Conservation (phyloP, 768 basidiomycete species). For the Suillus hirtellus region DNA sequence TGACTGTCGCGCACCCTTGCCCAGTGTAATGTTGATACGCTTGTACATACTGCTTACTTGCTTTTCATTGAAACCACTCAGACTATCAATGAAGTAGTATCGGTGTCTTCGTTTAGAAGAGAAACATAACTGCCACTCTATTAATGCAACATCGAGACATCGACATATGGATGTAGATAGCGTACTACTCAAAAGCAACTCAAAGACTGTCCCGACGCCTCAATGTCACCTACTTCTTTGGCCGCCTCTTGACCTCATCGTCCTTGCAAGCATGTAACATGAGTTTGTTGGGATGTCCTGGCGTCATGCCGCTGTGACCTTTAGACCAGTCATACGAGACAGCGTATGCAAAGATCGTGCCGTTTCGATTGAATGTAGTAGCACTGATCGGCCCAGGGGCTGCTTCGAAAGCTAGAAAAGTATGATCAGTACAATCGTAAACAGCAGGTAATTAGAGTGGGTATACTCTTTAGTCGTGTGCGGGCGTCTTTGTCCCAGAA, state of each 20-base stretch:
- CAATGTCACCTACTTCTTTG: conserved; percentile 29
- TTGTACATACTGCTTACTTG: conserved; percentile 7
- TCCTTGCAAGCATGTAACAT: conserved; percentile 86
- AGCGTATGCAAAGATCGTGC: conserved; percentile 88
- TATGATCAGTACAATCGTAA: conserved; percentile 4
- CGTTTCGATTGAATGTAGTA: conserved; percentile 84
- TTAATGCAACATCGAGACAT: conserved; percentile 12
- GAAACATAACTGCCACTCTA: conserved; percentile 3
- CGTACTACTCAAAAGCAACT: conserved; percentile 7
- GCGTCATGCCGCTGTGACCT: conserved; percentile 83
- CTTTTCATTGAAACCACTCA: background rate
- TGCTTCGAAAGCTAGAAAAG: conserved; percentile 63
- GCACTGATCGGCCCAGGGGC: conserved; percentile 76
- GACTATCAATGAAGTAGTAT: background rate
- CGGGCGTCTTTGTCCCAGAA: conserved; percentile 96
- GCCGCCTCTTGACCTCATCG: conserved; percentile 77
- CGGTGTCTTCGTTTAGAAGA: background rate
- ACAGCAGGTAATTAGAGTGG: background rate
- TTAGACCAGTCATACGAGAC: conserved; percentile 95
- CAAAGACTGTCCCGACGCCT: background rate
- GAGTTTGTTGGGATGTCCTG: conserved; percentile 69
- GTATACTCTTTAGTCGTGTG: conserved; percentile 85
- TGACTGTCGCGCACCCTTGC: no score
- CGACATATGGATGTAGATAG: conserved; percentile 8
- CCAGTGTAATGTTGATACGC: conserved; percentile 20